Evolutionary conservation across 768 basidiomycete genomes (phyloP), one percentile per base, ranked within the genome.

Genomic region (Russula lepida): DNA sequence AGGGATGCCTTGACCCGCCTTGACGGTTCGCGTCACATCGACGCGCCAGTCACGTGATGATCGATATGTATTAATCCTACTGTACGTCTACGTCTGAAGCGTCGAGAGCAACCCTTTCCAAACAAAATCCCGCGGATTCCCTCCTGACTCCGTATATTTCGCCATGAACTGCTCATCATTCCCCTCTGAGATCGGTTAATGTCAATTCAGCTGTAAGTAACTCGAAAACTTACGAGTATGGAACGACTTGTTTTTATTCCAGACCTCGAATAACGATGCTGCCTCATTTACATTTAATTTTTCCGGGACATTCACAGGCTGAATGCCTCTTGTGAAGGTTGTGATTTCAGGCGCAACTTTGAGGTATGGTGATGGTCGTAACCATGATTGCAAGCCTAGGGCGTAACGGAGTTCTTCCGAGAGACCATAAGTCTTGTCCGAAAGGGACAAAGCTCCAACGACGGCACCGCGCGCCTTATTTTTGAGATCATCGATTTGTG

Each of bases 71-170:
- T 30, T n/a, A 44, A 52, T 21, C n/a, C n/a, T n/a, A n/a, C n/a
- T n/a, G n/a, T n/a, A n/a, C n/a, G n/a, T 55, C 44, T 58, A 67
- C 25, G 64, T 58, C 55, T 70, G 56, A 12, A 70, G 62, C 9
- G 69, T 68, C 49, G 60, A 30, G 48, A 74, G 62, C 25, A 74
- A 53, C 19, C 71, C 72, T 55, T 69, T 70, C 72, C 72, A 69
- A 30, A 89, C 86, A 66, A 95, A 91, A 59, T 87, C 84, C 62
- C 86, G 77, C 13, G 91, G 78, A 71, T 93, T 93, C 46, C 92
- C 92, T 56, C 79, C 79, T 7, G 86, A 81, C 68, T 91, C 87
- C 1, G 82, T 81, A 65, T 88, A 92, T 71, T 89, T 91, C 11
- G 84, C 74, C 69, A 94, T 72, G 74, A 94, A 93, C 15, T 84